Percentiles rank a stretch among this genome's conserved stretches.
Evolutionary conservation across 129 eudicot genomes (phyloP).

Genomic region (Mikania micrantha): DNA sequence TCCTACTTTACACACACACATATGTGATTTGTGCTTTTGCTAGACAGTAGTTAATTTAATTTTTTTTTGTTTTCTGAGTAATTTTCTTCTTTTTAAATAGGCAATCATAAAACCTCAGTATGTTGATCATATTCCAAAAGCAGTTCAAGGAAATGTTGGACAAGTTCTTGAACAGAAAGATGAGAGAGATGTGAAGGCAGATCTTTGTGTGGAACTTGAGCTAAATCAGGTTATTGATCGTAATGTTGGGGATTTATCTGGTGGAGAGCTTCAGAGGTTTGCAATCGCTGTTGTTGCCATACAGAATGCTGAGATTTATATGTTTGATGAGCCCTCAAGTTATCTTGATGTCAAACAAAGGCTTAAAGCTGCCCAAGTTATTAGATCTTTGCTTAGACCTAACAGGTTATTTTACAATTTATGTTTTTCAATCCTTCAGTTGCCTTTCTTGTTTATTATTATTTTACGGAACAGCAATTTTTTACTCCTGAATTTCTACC

Average conservation of each 20-base stretch:
- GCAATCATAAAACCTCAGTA: slow-evolving; percentile 96
- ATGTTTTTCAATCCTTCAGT: slow-evolving; percentile 1
- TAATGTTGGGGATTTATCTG: slow-evolving; percentile 46
- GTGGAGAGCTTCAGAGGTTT: slow-evolving; percentile 71
- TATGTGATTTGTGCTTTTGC: neutral
- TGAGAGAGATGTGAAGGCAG: slow-evolving; percentile 69
- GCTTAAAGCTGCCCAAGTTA: slow-evolving; percentile 85
- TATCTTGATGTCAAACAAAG: slow-evolving; percentile 89
- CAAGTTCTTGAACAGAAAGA: slow-evolving; percentile 88
- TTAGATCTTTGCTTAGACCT: slow-evolving; percentile 75
- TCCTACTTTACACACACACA: neutral
- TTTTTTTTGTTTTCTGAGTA: neutral
- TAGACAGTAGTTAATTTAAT: neutral
- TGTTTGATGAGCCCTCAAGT: slow-evolving; percentile 92
- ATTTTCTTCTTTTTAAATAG: slow-evolving; percentile 19
- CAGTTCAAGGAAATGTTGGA: slow-evolving; percentile 95
- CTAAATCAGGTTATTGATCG: slow-evolving; percentile 92
- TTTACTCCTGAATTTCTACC: no score
- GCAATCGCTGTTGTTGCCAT: slow-evolving; percentile 89
- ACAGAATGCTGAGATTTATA: slow-evolving; percentile 68
- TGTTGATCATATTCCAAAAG: slow-evolving; percentile 98
- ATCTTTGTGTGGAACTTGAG: slow-evolving; percentile 73
- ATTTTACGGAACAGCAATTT: no score
- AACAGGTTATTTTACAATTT: slow-evolving; percentile 36
- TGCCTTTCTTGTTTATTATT: neutral